These are phyloP conservation scores for Phylloporus sp. DNA, from an alignment of 768 basidiomycete genomes.

Conservation along the genomic window DNA sequence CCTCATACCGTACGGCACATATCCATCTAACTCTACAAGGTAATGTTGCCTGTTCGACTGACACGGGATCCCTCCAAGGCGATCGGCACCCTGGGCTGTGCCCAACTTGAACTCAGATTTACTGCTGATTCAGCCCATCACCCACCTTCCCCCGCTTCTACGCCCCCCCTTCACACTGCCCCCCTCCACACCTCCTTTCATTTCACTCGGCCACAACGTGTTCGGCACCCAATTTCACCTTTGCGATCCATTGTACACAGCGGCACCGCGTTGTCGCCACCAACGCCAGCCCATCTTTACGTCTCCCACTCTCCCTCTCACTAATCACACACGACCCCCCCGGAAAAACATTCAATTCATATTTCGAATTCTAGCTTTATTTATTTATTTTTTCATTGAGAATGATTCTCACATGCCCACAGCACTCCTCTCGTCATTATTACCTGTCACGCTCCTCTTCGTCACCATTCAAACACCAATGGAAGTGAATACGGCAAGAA, in stretches of 20 bases:
- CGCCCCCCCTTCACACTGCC: slow-evolving; percentile 4
- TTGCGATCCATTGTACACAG: slow-evolving; percentile 11
- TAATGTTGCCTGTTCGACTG: slow-evolving; percentile 32
- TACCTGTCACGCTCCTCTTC: not conserved
- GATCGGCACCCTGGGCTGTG: slow-evolving; percentile 31
- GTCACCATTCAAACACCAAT: not conserved
- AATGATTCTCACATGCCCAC: not conserved
- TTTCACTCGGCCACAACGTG: slow-evolving; percentile 19
- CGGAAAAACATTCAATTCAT: not conserved
- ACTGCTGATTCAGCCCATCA: slow-evolving; percentile 25
- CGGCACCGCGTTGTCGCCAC: slow-evolving; percentile 24
- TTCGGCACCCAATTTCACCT: slow-evolving; percentile 5
- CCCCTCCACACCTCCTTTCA: slow-evolving; percentile 11
- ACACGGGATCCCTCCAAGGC: slow-evolving; percentile 27
- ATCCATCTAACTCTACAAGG: slow-evolving; percentile 29
- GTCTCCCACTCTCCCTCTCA: slow-evolving; percentile 7
- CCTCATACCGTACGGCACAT: slow-evolving; percentile 30
- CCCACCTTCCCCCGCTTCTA: slow-evolving; percentile 7
- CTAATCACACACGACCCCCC: slow-evolving; percentile 14
- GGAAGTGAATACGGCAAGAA: not conserved
- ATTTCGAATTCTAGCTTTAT: not conserved
- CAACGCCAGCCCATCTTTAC: slow-evolving; percentile 15
- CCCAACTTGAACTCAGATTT: slow-evolving; percentile 18
- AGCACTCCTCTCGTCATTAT: slow-evolving; percentile 3
- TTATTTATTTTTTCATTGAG: not conserved